Conservation (phyloP, 2,329 filamentous ascomycete genomes). For the Diaporthe sp. region DNA sequence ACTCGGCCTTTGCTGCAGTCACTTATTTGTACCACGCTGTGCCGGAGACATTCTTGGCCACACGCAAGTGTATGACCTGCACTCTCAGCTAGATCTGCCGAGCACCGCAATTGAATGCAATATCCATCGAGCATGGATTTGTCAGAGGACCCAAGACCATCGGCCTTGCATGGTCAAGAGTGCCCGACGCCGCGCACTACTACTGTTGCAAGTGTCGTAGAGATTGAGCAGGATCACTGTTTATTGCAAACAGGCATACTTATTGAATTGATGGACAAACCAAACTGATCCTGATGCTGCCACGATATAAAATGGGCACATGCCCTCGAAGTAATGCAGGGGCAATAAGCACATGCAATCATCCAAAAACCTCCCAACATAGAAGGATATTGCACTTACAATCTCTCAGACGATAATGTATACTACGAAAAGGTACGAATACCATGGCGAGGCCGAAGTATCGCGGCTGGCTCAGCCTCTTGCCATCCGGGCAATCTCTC, state of each 20-base stretch:
- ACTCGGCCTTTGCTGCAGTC: not conserved
- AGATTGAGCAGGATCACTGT: not conserved
- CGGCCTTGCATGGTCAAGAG: not conserved
- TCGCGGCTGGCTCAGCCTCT: conserved; percentile 21
- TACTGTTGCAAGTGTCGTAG: not conserved
- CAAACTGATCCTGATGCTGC: no score
- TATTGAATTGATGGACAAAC: not conserved
- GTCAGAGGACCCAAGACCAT: not conserved
- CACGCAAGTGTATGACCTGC: not conserved
- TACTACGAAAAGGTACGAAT: not conserved
- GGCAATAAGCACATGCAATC: not conserved
- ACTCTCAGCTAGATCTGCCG: not conserved
- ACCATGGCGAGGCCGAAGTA: not conserved
- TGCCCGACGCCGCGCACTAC: not conserved
- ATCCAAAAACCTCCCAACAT: not conserved
- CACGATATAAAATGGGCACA: not conserved
- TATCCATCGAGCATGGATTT: not conserved
- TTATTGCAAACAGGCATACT: no score
- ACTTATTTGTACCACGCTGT: not conserved
- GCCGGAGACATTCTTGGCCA: not conserved
- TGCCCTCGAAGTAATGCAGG: no score
- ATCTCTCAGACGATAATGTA: not conserved
- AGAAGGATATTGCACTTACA: not conserved
- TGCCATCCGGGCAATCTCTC: conserved; percentile 62
- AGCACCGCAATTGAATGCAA: not conserved